phyloP scores from a whole-genome alignment of 257 asterid genomes.

The Jasminum sambac region DNA sequence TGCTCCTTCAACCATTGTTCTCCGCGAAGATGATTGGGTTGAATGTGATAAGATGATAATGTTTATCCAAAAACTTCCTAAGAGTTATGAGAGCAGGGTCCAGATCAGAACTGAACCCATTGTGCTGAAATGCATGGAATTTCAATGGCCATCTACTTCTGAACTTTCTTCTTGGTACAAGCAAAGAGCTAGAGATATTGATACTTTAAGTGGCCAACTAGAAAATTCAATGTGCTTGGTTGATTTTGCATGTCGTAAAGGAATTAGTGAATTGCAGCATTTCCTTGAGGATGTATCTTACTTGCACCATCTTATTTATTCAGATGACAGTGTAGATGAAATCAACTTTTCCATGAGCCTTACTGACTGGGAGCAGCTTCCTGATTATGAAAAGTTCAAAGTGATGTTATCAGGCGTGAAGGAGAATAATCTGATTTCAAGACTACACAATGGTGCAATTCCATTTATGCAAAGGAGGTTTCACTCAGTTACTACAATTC shows the following conservation, averaged over 20 bases:
- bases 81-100: slow-evolving; percentile 40
- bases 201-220: slow-evolving; percentile 84
- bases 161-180: slow-evolving; percentile 89
- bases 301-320: slow-evolving; percentile 78
- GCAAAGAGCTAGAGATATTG: slow-evolving; percentile 89
- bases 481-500: slow-evolving; percentile 18
- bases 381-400: slow-evolving; percentile 90
- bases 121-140: slow-evolving; percentile 52
- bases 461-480: slow-evolving; percentile 74
- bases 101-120: slow-evolving; percentile 80
- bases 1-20: slow-evolving; percentile 57
- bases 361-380: slow-evolving; percentile 70
- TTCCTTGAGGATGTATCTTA: slow-evolving; percentile 70
- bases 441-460: slow-evolving; percentile 68
- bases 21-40: slow-evolving; percentile 94
- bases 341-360: slow-evolving; percentile 62
- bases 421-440: slow-evolving; percentile 61
- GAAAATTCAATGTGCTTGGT: slow-evolving; percentile 80
- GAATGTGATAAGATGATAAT: slow-evolving; percentile 73
- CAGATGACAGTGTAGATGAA: slow-evolving; percentile 52
- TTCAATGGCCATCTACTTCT: slow-evolving; percentile 79
- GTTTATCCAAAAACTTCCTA: slow-evolving; percentile 44
- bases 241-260: slow-evolving; percentile 82
- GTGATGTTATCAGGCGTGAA: slow-evolving; percentile 64
- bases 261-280: slow-evolving; percentile 67